phyloP scores from a whole-genome alignment of 2,329 filamentous ascomycete species.

The Xylaria sp. region DNA sequence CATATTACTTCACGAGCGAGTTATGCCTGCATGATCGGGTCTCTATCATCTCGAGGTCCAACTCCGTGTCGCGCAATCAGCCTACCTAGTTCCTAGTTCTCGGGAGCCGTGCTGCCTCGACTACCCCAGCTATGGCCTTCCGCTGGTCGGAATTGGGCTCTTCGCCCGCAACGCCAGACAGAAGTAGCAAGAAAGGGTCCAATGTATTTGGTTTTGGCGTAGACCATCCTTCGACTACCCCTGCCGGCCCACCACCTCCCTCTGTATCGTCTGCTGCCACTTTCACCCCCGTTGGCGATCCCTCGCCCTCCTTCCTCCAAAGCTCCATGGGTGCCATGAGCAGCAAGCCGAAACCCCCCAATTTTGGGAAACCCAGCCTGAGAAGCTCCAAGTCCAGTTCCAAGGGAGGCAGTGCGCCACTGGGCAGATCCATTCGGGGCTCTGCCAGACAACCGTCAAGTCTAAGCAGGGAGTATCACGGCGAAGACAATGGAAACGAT shows the following conservation, averaged over 20 bases:
- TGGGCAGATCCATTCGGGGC: constrained; percentile 61
- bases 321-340: constrained; percentile 62
- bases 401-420: constrained; percentile 55
- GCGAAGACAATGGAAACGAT: constrained; percentile 47
- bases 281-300: constrained; percentile 67
- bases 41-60: constrained; percentile 12
- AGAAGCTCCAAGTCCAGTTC: constrained; percentile 49
- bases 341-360: constrained; percentile 53
- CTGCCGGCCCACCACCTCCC: constrained; percentile 60
- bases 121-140: constrained; percentile 46
- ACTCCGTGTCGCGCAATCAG: constrained; percentile 15
- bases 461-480: constrained; percentile 59
- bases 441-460: constrained; percentile 60
- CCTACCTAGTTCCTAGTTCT: constrained; percentile 25
- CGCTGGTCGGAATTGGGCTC: constrained; percentile 56
- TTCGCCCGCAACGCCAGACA: constrained; percentile 63
- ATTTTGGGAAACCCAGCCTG: constrained; percentile 52
- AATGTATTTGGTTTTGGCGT: constrained; percentile 54
- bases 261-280: constrained; percentile 60
- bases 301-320: constrained; percentile 64
- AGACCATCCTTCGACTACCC: constrained; percentile 64
- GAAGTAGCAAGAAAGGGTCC: constrained; percentile 49
- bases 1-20: constrained; percentile 3
- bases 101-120: constrained; percentile 33
- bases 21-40: background rate